Evolutionary conservation across 1,139 yeast genomes (phyloP).

Genomic region (Candida frijolesensis): DNA sequence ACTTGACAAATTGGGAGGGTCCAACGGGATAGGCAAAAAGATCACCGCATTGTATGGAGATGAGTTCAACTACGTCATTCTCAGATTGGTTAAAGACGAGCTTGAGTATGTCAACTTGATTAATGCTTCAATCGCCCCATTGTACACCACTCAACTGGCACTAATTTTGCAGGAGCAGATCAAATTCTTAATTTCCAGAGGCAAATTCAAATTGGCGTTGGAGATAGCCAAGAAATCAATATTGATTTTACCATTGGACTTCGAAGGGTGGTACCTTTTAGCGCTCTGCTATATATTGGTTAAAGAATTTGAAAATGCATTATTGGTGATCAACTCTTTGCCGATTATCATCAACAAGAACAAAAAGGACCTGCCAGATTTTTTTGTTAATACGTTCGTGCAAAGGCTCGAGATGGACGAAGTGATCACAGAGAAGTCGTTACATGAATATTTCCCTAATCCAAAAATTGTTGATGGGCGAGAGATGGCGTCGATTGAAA

Average conservation of each 20-base stretch:
- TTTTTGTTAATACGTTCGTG: slow-evolving; percentile 29
- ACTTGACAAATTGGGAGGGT: slow-evolving; percentile 22
- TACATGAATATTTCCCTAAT: slow-evolving; percentile 34
- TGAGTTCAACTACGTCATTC: slow-evolving; percentile 34
- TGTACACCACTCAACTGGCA: slow-evolving; percentile 37
- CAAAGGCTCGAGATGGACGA: slow-evolving; percentile 27
- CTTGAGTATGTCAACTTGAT: slow-evolving; percentile 31
- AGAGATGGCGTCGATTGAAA: slow-evolving; percentile 17
- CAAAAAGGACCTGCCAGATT: slow-evolving; percentile 25
- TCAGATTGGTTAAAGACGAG: slow-evolving; percentile 32
- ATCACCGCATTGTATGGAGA: slow-evolving; percentile 24
- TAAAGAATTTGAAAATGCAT: slow-evolving; percentile 33
- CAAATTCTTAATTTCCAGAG: slow-evolving; percentile 37
- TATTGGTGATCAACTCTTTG: slow-evolving; percentile 36
- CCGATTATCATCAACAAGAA: slow-evolving; percentile 28
- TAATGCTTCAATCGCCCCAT: slow-evolving; percentile 22
- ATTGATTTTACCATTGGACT: slow-evolving; percentile 42
- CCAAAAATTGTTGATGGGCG: slow-evolving; percentile 19
- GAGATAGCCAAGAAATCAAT: slow-evolving; percentile 34
- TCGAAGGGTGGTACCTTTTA: slow-evolving; percentile 43
- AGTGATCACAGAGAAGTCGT: slow-evolving; percentile 33
- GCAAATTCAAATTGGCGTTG: slow-evolving; percentile 29
- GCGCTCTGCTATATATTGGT: slow-evolving; percentile 36
- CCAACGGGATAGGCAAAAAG: slow-evolving; percentile 16
- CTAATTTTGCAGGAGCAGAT: slow-evolving; percentile 42